Percentiles rank a stretch among this genome's conserved stretches.
These are phyloP conservation scores for grape (Vitis vinifera) DNA, from an alignment of 164 flowering plant species.

Conservation along the genomic window DNA sequence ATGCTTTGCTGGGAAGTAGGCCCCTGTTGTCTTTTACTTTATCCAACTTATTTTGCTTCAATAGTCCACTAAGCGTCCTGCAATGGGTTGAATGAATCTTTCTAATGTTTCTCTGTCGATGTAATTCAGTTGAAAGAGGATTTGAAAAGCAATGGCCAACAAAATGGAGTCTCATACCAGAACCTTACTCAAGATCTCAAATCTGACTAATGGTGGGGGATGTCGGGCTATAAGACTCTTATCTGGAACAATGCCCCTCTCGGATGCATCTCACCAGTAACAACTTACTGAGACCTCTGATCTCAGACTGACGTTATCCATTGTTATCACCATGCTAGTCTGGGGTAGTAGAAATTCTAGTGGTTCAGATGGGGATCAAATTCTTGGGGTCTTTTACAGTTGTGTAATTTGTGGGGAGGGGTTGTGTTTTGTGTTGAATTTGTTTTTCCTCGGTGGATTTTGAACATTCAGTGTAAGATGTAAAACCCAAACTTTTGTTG, in stretches of 20 bases:
- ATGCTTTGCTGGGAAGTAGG: background rate
- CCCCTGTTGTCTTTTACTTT: background rate
- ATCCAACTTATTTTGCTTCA: background rate
- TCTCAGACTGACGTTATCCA: slow-evolving; percentile 5
- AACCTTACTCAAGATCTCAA: slow-evolving; percentile 24
- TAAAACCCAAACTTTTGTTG: too few species aligned
- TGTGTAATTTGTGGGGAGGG: background rate
- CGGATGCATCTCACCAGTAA: slow-evolving; percentile 4
- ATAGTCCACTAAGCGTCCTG: background rate
- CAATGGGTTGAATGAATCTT: background rate
- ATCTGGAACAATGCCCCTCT: background rate
- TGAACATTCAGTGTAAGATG: too few species aligned
- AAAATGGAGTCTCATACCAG: slow-evolving; percentile 29
- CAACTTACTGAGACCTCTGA: slow-evolving; percentile 6
- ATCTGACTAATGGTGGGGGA: slow-evolving; percentile 28
- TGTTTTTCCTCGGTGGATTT: too few species aligned
- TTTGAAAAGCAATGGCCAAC: slow-evolving; percentile 12
- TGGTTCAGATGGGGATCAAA: slow-evolving; percentile 8
- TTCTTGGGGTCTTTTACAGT: background rate
- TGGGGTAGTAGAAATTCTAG: slow-evolving; percentile 6
- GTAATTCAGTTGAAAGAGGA: slow-evolving; percentile 41
- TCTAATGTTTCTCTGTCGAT: background rate
- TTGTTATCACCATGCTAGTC: background rate
- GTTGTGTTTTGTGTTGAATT: background rate
- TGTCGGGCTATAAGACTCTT: background rate